Conservation (phyloP, 164 flowering plant genomes). For the Chloranthus sessilifolius region DNA sequence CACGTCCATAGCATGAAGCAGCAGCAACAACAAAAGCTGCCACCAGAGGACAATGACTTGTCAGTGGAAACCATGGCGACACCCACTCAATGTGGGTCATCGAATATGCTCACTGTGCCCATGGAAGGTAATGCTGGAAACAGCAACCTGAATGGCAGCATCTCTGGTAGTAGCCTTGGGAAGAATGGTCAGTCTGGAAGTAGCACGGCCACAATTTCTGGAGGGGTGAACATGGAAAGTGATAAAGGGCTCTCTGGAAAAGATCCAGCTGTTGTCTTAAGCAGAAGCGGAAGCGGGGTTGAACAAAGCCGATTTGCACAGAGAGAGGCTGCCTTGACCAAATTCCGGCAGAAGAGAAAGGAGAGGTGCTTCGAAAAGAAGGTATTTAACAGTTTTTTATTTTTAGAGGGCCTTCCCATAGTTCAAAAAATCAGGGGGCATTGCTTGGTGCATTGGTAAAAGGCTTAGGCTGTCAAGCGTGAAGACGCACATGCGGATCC, state of each 20-base stretch:
- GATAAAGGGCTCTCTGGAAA: constrained; percentile 40
- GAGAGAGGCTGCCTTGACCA: constrained; percentile 75
- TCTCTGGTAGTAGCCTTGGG: constrained; percentile 66
- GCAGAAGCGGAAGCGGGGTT: constrained; percentile 30
- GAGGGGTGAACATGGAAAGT: constrained; percentile 35
- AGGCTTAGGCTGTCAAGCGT: too few relatives aligned
- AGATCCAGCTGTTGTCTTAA: constrained; percentile 33
- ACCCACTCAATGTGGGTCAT: constrained; percentile 47
- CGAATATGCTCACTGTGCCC: constrained; percentile 38
- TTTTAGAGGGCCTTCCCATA: not conserved
- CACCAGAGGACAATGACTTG: constrained; percentile 35
- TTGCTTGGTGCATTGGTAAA: too few relatives aligned
- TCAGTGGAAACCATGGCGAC: constrained; percentile 32
- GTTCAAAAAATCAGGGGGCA: not conserved
- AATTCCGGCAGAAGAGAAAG: constrained; percentile 77
- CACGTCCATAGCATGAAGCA: constrained; percentile 36
- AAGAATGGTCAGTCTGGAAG: constrained; percentile 64
- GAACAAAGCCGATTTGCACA: constrained; percentile 53
- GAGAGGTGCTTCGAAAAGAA: constrained; percentile 78
- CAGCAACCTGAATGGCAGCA: constrained; percentile 59
- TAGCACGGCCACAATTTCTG: constrained; percentile 37
- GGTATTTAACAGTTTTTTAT: constrained; percentile 32
- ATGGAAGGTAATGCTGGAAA: constrained; percentile 38
- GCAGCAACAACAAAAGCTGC: constrained; percentile 15
- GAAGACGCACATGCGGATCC: too few relatives aligned